Evolutionary conservation across 805 yeast species (phyloP), one percentile per base, ranked within the genome.

Genomic region (Teunomyces tritomae): DNA sequence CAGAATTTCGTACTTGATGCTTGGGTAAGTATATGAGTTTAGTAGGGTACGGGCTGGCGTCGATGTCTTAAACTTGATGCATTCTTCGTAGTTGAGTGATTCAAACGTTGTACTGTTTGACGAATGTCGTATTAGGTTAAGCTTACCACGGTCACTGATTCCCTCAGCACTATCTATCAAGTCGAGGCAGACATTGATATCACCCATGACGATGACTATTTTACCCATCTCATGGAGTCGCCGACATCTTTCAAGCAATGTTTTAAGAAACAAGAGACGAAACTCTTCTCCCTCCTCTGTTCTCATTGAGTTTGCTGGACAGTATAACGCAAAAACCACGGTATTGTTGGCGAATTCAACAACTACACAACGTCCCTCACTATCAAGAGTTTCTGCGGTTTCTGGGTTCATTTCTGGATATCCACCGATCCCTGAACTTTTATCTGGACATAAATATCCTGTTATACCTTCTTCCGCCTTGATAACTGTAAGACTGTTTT

Each of bases 381-480:
- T 60, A 60, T 92, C 99, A 0, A 94, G 56, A 5, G 68, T 65
- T 11, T 71, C 49, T 0, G 72, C 79, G 4, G 65, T 67, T 3
- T 66, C 68, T 13, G 62, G 59, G 29, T 69, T 76, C 2, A 58
- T 39, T 2, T 69, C 59, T 1, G 82, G 82, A 57, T 89, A 90
- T 0, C 94, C 95, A 20, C 97, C 96, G 35, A 89, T 87, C 5
- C 28, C 20, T 10, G 41, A 17, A 7, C 32, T 9, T 3, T 14
- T 9, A 3, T 39, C n/a, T 10, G 14, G 14, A 8, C 16, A 34
- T 39, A 30, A 34, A 37, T 37, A 43, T 0, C 98, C 99, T 0
- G 97, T 86, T 6, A 94, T 71, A 0, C 99, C 99, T 64, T 92
- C 96, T 61, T 94, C 98, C 0, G 91, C 97, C 53, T 79, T 81